Evolutionary conservation across 352 stramenopile species (phyloP), one percentile per base, ranked within the genome.

Genomic region (Globisporangium recalcitrans): DNA sequence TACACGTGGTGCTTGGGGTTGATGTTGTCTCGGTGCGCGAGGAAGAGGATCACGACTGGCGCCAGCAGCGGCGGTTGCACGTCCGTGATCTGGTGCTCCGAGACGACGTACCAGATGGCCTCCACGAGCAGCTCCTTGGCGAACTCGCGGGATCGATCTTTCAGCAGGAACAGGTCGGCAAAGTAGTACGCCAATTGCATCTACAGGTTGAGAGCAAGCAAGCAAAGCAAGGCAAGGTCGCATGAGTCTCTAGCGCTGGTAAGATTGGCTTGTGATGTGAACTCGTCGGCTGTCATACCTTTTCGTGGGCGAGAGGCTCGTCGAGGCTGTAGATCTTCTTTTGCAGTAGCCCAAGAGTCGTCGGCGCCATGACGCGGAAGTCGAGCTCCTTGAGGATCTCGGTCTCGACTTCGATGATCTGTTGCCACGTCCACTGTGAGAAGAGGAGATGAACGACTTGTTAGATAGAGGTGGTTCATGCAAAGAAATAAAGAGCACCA

Each of bases 11-110:
- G 77, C 26, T 63, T 70, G n/a, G 78, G 71, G 62, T 90, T 82
- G 56, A 90, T 87, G 51, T 82, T 85, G 67, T 90, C 78, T 16
- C 75, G 73, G 40, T 90, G 80, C 10, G 75, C 71, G 9, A 88
- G 75, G 46, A 82, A 88, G 29, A 90, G 66, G 22, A 87, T 63
- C 29, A 90, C 66, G 9, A 90, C 78, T 0, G 77, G 75, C 4
- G 76, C 73, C 5, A 90, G 64, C 16, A 90, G 52, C 21, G 71
- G 68, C 26, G 69, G 64, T 40, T 80, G 71, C 29, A 86, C 75
- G 46, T 83, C 66, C 19, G 67, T 68, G 58, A 88, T 73, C 21
- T 76, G 65, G 59, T 80, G 66, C 22, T 75, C 75, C 0, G 66
- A 72, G 4, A 85, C 26, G 9, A 88, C 69, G 61, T 82, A 88